Base-by-base conservation (phyloP, 257 asterid species). In the Nicotiana sylvestris region DNA sequence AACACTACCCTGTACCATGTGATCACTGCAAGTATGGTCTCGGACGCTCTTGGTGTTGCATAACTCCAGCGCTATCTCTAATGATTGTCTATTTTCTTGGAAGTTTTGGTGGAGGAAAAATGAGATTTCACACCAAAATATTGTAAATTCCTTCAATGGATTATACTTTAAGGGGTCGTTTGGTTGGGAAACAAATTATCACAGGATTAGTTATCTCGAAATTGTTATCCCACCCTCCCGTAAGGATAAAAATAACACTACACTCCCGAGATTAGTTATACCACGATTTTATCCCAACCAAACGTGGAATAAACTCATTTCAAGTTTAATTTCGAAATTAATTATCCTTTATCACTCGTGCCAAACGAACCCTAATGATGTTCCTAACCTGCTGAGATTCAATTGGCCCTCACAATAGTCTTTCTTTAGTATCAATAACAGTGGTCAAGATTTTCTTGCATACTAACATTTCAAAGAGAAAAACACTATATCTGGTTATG, bases 1-100 rank as follows among this genome's bases (percentile, higher is more conserved):
- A 88, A 87, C 13, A 88, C 89, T 8, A 61, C 80, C 10, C 0
- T 46, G 80, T 91, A 87, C 68, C 87, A 90, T 17, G 80, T 86
- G 27, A 60, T 72, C 0, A 39, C 87, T 76, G 91, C 92, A 11
- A 77, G 81, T 8, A 10, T 70, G 78, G 91, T 49, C 39, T 89
- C 93, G 17, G 60, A 0, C 49, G 8, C 46, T 39, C 49, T 39
- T 1, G 97, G 93, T 3, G 83, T 90, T 51, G 90, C 60, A 39
- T 39, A 39, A 39, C 2, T 7, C 49, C 49, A 39, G 49, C 49
- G 1, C 49, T 39, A 10, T 39, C 10, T 39, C 49, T 39, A n/a
- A 3, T 61, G 66, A 3, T 61, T 61, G 32, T 62, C 33, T 62
- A 33, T 21, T 62, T 25, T 62, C 67, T 62, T 9, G 13, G 13